phyloP scores from a whole-genome alignment of 257 asterid species.

The Solanum ahanhuiri region DNA sequence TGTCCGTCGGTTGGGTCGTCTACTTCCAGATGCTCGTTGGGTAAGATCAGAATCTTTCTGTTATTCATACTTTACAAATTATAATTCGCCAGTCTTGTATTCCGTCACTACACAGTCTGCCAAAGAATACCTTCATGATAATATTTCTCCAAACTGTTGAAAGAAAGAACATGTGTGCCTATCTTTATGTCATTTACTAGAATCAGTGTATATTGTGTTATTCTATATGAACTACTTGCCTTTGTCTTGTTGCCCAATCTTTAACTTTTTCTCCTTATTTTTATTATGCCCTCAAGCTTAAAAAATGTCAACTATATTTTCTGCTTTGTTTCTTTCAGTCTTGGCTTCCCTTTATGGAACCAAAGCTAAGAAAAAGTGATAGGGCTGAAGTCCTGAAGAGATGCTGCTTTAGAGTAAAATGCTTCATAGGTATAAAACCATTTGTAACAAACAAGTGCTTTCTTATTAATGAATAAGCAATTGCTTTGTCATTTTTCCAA shows the following conservation, averaged over 20 bases:
- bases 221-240: background rate
- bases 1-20: constrained; percentile 71
- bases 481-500: background rate
- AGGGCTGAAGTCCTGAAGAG: constrained; percentile 34
- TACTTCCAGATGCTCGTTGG: constrained; percentile 86
- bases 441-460: background rate
- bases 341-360: constrained; percentile 78
- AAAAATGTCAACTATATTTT: background rate
- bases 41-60: constrained; percentile 17
- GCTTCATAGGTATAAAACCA: constrained; percentile 51
- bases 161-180: background rate
- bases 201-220: background rate
- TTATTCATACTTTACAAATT: background rate
- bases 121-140: background rate
- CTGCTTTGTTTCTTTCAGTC: constrained; percentile 24
- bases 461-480: background rate
- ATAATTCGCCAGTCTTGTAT: background rate
- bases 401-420: constrained; percentile 54
- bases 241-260: background rate
- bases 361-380: constrained; percentile 32
- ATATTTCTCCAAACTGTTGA: background rate
- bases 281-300: background rate
- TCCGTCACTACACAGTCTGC: background rate
- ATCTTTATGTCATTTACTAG: background rate
- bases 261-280: background rate